Conservation (phyloP, 371 early-diverging fungal species). For the Mortierella sp. region DNA sequence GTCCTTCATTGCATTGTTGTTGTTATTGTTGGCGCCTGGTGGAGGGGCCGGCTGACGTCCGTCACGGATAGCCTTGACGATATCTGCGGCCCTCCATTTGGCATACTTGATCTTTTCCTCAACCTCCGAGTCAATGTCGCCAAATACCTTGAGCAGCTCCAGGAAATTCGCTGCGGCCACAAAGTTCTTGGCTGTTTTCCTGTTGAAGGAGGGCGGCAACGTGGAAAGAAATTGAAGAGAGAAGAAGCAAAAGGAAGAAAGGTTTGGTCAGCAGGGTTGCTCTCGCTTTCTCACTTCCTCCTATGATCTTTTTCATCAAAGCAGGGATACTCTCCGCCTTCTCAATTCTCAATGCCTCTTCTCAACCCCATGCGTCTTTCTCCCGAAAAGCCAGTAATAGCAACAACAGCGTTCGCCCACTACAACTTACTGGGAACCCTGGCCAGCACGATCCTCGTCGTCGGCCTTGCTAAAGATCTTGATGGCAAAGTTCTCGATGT, state of each 20-base stretch:
- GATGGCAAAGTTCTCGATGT: slow-evolving; percentile 91
- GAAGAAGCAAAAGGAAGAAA: background rate
- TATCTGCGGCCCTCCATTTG: slow-evolving; percentile 96
- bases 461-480: slow-evolving; percentile 94
- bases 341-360: too few relatives aligned
- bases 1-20: slow-evolving; percentile 25
- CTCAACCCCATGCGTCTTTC: background rate
- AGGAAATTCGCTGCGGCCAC: slow-evolving; percentile 88
- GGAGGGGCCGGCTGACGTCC: slow-evolving; percentile 82
- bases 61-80: slow-evolving; percentile 92
- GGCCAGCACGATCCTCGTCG: slow-evolving; percentile 89
- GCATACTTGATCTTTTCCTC: slow-evolving; percentile 94
- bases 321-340: too few relatives aligned
- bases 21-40: slow-evolving; percentile 64
- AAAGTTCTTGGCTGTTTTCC: slow-evolving; percentile 90
- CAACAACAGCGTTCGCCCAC: background rate
- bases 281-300: background rate
- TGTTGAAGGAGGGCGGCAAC: slow-evolving; percentile 31
- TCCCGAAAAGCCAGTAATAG: background rate
- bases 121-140: slow-evolving; percentile 79
- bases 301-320: background rate
- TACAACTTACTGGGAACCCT: slow-evolving; percentile 74
- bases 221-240: background rate
- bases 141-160: slow-evolving; percentile 86
- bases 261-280: background rate